Evolutionary conservation across 257 asterid species (phyloP).

Genomic region (Nyctanthes arbortristis): DNA sequence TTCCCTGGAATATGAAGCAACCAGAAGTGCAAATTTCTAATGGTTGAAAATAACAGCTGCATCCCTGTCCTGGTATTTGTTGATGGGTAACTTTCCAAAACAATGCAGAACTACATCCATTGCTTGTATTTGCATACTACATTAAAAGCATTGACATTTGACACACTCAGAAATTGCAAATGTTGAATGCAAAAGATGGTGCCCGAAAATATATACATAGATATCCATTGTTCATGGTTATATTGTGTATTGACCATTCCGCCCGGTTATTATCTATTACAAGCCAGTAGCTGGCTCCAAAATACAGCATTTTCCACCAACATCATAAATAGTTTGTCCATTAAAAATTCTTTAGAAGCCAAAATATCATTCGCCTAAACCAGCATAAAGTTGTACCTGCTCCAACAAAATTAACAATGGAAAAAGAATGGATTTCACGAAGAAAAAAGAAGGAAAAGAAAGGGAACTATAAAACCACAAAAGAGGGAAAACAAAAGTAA

Average conservation of each 20-base stretch:
- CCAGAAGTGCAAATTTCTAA: not conserved
- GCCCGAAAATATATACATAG: not conserved
- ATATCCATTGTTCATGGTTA: not conserved
- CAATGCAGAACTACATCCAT: not conserved
- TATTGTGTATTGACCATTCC: not conserved
- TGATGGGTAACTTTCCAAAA: not conserved
- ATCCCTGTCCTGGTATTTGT: not conserved
- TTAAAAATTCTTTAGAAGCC: conserved; percentile 5
- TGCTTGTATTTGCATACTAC: not conserved
- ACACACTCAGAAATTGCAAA: not conserved
- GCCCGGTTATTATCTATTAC: not conserved
- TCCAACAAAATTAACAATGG: conserved; percentile 10
- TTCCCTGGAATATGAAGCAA: not conserved
- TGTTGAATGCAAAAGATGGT: not conserved
- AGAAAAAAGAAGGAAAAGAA: conserved; percentile 26
- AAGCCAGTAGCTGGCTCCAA: not conserved
- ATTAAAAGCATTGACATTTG: not conserved
- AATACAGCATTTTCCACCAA: not conserved
- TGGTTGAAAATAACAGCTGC: not conserved
- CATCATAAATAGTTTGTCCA: not conserved
- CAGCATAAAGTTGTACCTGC: conserved; percentile 1
- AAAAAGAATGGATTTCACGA: conserved; percentile 13
- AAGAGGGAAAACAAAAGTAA: not conserved
- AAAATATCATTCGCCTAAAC: conserved; percentile 19
- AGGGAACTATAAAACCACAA: not conserved